Base-by-base conservation (phyloP, 495 filamentous ascomycete species). In the Saxophila tyrrhenica region DNA sequence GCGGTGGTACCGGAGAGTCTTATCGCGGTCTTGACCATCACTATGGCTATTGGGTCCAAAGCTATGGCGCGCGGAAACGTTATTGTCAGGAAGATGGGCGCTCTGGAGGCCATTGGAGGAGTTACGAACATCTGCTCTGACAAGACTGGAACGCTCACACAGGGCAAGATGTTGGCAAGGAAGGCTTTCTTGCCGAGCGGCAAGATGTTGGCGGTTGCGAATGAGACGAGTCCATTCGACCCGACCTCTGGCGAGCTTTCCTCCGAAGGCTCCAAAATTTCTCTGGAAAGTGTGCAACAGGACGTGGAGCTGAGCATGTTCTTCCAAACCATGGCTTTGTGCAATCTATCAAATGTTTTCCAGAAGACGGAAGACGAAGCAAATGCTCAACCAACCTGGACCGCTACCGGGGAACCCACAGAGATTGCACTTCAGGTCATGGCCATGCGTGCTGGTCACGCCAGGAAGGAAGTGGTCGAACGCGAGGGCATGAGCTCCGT, bases 1-100 rank as follows among this genome's bases (percentile, higher is more conserved):
- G 81, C 82, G 11, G 83, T 86, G 66, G 84, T 87, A 56, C 84
- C 84, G 5, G 84, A 83, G 58, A 85, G 81, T 58, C 73, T 88
- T 48, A 84, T 86, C 46, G 84, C 83, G 22, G 83, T 86, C 39
- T 66, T 88, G 59, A 87, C 84, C 1, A 85, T 87, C 57, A 86
- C 82, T 19, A 83, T 87, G 74, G 82, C 84, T 5, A 77, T 84
- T 19, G 84, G 83, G 32, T 83, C 81, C 10, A 84, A 82, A 66
- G 77, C 79, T 42, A 88, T 88, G 84, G 81, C 80, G 7, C 70
- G 78, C 54, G 72, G 79, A 23, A 73, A 86, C 63, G 83, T 86
- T 50, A 79, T 87, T 57, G 81, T 86, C 20, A 74, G 84, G 25
- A 80, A 80, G 56, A 71, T 84, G 39, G 74, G 82, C 19, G 78